Base-by-base conservation (phyloP, 176 grass and related monocot species). In the Pontederia crassipes region DNA sequence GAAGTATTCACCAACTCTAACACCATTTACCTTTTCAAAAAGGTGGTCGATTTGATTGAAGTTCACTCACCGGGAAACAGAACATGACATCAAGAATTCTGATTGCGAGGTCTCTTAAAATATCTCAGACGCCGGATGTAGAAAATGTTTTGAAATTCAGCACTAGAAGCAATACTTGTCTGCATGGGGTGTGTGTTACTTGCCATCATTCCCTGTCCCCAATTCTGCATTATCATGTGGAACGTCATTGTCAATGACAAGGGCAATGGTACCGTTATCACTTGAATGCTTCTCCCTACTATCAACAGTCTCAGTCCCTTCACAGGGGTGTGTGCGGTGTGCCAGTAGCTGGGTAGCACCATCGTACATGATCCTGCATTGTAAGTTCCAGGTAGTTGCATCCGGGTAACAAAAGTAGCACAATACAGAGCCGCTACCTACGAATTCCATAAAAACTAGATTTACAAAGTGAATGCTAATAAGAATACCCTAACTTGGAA, bases 401-500 rank as follows among this genome's bases (percentile, higher is more conserved):
- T 83, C 86, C n/a, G 79, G 84, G 48, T 92, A 98, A 69, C 93
- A 98, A 62, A 98, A 55, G 81, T 84, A 7, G 82, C 62, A 48
- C 81, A 89, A 17, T 98, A 98, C 8, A 88, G 84, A 55, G 68
- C 83, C 26, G 76, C 82, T 4, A 98, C 79, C 93, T 98, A 74
- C 28, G 16, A 67, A 80, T 24, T 24, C 18, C 35, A 51, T 45
- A 58, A 48, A 13, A 54, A 55, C 35, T 28, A 18, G 28, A 51
- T 17, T 73, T 17, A 55, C 20, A 45, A 75, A n/a, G 46, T 12
- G 58, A 62, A 11, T 54, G 46, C 29, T 8, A 62, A 66, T 28
- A 20, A 7, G 27, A 75, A 8, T 55, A 14, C 2, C 55, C 32
- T 13, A 54, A 12, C 8, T 61, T 20, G 26, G 26, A 70, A 73